Conservation (phyloP, 2,329 filamentous ascomycete genomes). For the Meredithiella fracta region DNA sequence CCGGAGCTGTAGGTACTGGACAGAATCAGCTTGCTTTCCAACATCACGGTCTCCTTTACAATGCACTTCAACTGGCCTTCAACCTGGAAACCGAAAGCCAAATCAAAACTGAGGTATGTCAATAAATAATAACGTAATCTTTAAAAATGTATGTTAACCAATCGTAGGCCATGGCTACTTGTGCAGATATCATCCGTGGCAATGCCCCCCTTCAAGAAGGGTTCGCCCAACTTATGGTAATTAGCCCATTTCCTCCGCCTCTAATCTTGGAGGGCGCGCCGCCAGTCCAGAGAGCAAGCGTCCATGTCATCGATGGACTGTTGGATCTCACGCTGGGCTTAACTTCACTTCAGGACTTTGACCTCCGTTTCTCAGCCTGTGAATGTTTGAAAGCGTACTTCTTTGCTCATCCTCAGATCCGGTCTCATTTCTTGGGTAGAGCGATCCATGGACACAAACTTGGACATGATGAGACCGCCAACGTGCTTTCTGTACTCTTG, state of each 20-base stretch:
- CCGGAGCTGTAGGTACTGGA: constrained; percentile 61
- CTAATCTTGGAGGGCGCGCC: constrained; percentile 16
- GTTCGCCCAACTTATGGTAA: constrained; percentile 75
- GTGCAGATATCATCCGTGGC: constrained; percentile 73
- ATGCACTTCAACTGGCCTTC: constrained; percentile 72
- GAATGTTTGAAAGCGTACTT: constrained; percentile 91
- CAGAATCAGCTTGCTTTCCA: constrained; percentile 79
- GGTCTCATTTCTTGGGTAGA: constrained; percentile 67
- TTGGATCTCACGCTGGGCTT: constrained; percentile 65
- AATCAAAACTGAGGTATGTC: constrained; percentile 59
- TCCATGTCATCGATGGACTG: constrained; percentile 88
- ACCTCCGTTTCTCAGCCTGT: constrained; percentile 69
- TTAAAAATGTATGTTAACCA: constrained; percentile 1
- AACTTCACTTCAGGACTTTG: constrained; percentile 50
- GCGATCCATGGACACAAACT: constrained; percentile 76
- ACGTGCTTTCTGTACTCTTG: constrained; percentile 71
- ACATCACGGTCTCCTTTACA: constrained; percentile 62
- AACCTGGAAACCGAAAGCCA: constrained; percentile 52
- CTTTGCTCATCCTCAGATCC: constrained; percentile 61
- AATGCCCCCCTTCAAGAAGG: constrained; percentile 69
- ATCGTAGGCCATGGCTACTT: constrained; percentile 57
- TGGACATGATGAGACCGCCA: constrained; percentile 66
- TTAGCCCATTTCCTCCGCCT: constrained; percentile 19
- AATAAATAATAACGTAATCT: too few species aligned
- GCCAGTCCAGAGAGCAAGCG: constrained; percentile 28